Base-by-base conservation (phyloP, 768 basidiomycete species). In the Pleurotus eryngii region DNA sequence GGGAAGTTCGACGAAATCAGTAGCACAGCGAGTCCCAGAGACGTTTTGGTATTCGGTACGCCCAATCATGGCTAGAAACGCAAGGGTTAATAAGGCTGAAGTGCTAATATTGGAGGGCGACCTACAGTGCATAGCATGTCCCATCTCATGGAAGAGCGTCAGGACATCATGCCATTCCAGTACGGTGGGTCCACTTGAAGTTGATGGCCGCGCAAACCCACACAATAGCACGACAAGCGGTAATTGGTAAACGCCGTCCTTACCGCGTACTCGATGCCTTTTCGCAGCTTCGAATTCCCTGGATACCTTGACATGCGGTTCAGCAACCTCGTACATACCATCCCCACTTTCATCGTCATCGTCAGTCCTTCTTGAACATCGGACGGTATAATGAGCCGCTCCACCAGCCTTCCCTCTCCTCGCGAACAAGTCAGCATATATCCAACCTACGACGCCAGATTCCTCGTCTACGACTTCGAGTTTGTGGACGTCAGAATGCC, bases 51-150 rank as follows among this genome's bases (percentile, higher is more conserved):
- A 97, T 65, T 95, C 95, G 6, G 95, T 98, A 46, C 92, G 82
- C 45, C 96, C 96, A 60, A 98, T 88, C 97, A 99, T 99, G 1
- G 97, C 96, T 98, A 63, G 11, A 24, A 27, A 45, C 43, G 24
- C 50, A 40, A 35, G 27, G 6, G 14, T 48, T 26, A 48, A 26
- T 17, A 17, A 5, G 8, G 15, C 43, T 3, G n/a, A 17, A 45
- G 3, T 2, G 15, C 11, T 4, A 2, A 35, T 35, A 22, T 0
- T 0, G 24, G 17, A 39, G 55, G 46, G 26, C 42, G 11, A 79
- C 94, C 79, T 66, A 98, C 97, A 99, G 69, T 99, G 97, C 84
- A 99, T 94, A 9, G 97, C 97, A 73, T 99, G 97, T 0, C 97
- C 97, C 94, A 98, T 97, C 74, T 99, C 97, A 65, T 99, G 97